phyloP scores from a whole-genome alignment of 768 basidiomycete species.

The Nidula microcarpa region DNA sequence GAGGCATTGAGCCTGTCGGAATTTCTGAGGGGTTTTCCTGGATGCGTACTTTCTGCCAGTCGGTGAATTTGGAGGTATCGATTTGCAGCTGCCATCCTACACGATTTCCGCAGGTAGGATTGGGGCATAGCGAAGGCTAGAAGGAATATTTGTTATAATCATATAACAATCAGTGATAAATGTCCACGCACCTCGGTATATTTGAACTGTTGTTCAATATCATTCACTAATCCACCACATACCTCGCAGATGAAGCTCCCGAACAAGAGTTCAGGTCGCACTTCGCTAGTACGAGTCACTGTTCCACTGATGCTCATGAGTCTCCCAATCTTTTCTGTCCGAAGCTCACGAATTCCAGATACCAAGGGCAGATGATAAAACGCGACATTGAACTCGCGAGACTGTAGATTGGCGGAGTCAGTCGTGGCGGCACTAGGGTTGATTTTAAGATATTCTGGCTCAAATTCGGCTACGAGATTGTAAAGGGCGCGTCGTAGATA shows the following conservation, averaged over 20 bases:
- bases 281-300: slow-evolving; percentile 96
- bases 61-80: slow-evolving; percentile 93
- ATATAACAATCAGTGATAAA: not conserved
- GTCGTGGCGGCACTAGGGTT: slow-evolving; percentile 87
- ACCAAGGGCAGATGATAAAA: slow-evolving; percentile 94
- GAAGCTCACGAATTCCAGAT: slow-evolving; percentile 89
- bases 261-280: slow-evolving; percentile 89
- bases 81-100: slow-evolving; percentile 91
- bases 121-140: slow-evolving; percentile 91
- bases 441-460: slow-evolving; percentile 92
- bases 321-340: slow-evolving; percentile 91
- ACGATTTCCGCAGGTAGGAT: slow-evolving; percentile 90
- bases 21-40: slow-evolving; percentile 99
- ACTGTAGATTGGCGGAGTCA: slow-evolving; percentile 83
- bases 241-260: slow-evolving; percentile 93
- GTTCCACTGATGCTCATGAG: slow-evolving; percentile 96
- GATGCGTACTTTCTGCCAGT: slow-evolving; percentile 99
- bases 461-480: slow-evolving; percentile 84
- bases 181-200: slow-evolving; percentile 80
- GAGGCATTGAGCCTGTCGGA: slow-evolving; percentile 97
- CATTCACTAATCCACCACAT: slow-evolving; percentile 81
- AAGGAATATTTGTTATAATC: slow-evolving; percentile 5
- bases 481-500: slow-evolving; percentile 90
- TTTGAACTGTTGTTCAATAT: slow-evolving; percentile 99
- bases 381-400: slow-evolving; percentile 92